Evolutionary conservation across 78 protist genomes (phyloP).

Genomic region (Dictyostelium capitatum): DNA sequence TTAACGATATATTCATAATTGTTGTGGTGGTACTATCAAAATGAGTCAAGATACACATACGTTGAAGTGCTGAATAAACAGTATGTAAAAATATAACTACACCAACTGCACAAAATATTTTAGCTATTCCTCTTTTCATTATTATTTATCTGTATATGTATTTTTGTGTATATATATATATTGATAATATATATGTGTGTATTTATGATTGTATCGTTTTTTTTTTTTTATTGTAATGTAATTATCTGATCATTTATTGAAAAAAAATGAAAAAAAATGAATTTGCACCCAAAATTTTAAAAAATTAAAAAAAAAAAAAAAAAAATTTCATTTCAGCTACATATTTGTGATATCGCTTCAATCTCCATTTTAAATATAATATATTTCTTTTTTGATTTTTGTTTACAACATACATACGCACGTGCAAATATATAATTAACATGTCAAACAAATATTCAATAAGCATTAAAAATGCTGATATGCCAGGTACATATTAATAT

Average conservation of each 20-base stretch:
- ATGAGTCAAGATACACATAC: slow-evolving; percentile 39
- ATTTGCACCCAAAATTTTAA: neutral
- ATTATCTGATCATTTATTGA: neutral
- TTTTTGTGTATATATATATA: neutral
- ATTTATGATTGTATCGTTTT: neutral
- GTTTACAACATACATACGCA: too few relatives aligned
- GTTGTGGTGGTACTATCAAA: too few relatives aligned
- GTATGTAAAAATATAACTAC: slow-evolving; percentile 41
- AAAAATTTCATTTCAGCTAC: slow-evolving; percentile 1
- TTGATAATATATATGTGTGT: neutral
- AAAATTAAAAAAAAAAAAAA: neutral
- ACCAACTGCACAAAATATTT: slow-evolving; percentile 25
- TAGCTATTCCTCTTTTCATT: slow-evolving; percentile 18
- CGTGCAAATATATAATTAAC: too few relatives aligned
- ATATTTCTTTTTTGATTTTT: too few relatives aligned
- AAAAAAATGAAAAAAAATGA: slow-evolving; percentile 1
- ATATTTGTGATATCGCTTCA: neutral
- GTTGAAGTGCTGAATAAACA: slow-evolving; percentile 65
- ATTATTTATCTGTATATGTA: neutral
- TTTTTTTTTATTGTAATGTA: neutral
- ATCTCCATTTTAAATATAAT: slow-evolving; percentile 11
- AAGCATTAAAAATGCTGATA: slow-evolving; percentile 59
- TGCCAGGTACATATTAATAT: slow-evolving; percentile 68
- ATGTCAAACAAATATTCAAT: neutral
- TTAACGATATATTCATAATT: too few relatives aligned